Conservation (phyloP, 2,329 filamentous ascomycete genomes). For the Trichoderma sp. region DNA sequence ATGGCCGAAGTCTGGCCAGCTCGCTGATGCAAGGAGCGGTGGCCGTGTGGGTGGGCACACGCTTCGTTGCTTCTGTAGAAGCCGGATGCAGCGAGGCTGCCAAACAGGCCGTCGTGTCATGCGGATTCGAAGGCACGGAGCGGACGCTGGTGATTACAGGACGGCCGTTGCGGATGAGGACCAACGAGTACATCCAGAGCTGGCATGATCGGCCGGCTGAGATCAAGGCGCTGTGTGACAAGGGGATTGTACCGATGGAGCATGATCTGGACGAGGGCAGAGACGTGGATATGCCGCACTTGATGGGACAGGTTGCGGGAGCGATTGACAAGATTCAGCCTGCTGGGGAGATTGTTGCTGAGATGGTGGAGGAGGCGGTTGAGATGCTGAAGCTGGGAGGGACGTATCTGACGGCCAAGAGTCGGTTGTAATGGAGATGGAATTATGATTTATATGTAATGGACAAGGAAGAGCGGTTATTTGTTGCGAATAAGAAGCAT, state of each 20-base stretch:
- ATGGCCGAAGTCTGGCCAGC: slow-evolving; percentile 76
- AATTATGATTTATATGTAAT: background rate
- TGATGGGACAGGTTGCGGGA: slow-evolving; percentile 93
- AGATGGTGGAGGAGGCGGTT: slow-evolving; percentile 80
- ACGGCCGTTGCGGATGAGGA: slow-evolving; percentile 72
- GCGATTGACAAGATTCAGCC: slow-evolving; percentile 74
- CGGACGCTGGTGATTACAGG: slow-evolving; percentile 80
- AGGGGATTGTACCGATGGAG: slow-evolving; percentile 76
- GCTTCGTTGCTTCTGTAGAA: slow-evolving; percentile 82
- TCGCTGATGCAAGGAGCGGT: slow-evolving; percentile 83
- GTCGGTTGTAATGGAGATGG: slow-evolving; percentile 38
- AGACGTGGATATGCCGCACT: slow-evolving; percentile 79
- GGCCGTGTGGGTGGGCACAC: slow-evolving; percentile 91
- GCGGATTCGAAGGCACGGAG: slow-evolving; percentile 74
- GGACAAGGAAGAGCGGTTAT: background rate
- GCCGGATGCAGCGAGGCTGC: slow-evolving; percentile 78
- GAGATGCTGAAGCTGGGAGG: slow-evolving; percentile 61
- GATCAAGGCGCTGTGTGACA: slow-evolving; percentile 70
- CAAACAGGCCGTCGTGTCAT: slow-evolving; percentile 79
- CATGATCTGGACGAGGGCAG: slow-evolving; percentile 78
- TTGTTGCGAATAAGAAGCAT: background rate
- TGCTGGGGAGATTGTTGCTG: slow-evolving; percentile 77
- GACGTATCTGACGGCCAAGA: slow-evolving; percentile 52
- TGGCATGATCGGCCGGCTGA: slow-evolving; percentile 77
- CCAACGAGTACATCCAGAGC: slow-evolving; percentile 76